These are phyloP conservation scores for Pyrenopolyporus hunteri DNA, from an alignment of 495 filamentous ascomycete species.

Conservation along the genomic window DNA sequence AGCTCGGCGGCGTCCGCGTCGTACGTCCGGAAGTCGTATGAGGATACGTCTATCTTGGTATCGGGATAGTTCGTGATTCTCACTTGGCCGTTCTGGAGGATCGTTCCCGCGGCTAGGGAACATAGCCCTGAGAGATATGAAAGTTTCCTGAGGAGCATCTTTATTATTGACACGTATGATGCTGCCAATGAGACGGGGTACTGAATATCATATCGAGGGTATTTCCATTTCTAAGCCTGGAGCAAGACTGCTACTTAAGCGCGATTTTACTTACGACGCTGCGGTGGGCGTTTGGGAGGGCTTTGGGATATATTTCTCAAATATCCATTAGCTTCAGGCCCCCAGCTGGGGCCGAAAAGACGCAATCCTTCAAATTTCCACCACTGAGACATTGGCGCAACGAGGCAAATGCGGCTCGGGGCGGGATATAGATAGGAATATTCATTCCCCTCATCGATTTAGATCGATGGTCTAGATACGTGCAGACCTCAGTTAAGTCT, in stretches of 20 bases:
- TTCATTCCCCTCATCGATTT: background rate
- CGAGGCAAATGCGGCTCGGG: too few relatives aligned
- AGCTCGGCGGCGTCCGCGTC: conserved; percentile 62
- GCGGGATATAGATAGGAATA: background rate
- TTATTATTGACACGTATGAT: background rate
- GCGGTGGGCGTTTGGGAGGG: too few relatives aligned
- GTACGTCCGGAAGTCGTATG: conserved; percentile 56
- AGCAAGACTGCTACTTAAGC: background rate
- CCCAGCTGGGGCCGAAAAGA: too few relatives aligned
- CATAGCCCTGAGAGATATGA: conserved; percentile 35
- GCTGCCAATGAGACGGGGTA: background rate
- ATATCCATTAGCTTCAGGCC: too few relatives aligned
- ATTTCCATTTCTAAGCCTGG: background rate
- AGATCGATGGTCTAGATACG: too few relatives aligned
- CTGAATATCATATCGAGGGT: background rate
- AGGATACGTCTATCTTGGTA: conserved; percentile 51
- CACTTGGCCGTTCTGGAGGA: conserved; percentile 69
- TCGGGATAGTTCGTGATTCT: conserved; percentile 53
- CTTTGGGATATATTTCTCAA: background rate
- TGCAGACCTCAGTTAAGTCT: too few relatives aligned
- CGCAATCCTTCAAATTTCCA: too few relatives aligned
- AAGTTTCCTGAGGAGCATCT: conserved; percentile 24
- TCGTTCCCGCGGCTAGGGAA: conserved; percentile 49
- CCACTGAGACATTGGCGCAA: too few relatives aligned
- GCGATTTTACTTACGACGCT: too few relatives aligned